Base-by-base conservation (phyloP, 2,329 filamentous ascomycete species). In the Epichloe festucae region DNA sequence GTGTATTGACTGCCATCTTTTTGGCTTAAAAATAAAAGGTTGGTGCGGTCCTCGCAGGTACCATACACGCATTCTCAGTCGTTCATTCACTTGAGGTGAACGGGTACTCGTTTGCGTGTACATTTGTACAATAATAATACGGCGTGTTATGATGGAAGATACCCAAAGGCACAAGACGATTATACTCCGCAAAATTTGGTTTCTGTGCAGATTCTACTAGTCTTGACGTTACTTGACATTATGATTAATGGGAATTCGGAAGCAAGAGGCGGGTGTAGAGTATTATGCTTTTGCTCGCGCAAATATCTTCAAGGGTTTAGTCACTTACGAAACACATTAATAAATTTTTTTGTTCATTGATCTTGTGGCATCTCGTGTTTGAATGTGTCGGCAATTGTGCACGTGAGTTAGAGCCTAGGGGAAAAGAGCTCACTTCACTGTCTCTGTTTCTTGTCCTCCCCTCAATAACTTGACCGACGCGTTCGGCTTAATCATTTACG, bases 1-100 rank as follows among this genome's bases (percentile, higher is more conserved):
- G 71, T 14, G 71, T 72, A 14, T 50, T 71, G 34, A 71, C 70
- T 4, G 66, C 74, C 3, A 72, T 74, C 11, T 73, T 72, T 48
- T 45, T 72, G 3, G 58, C 63, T 12, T 79, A 62, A 66, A 42
- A 14, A 5, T 7, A 40, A 41, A 17, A 17, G 3, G 11, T 2
- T 2, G 8, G 42, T 19, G 21, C 14, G 42, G 6, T 31, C 7
- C 19, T 4, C 1, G 14, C 19, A 8, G 27, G 14, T 3, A 45
- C 23, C 43, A 46, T 46, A 14, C 10, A 17, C 21, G 23, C 31
- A 39, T 5, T 34, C 14, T 21, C 15, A 11, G 23, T 17, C 38
- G 10, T 49, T 47, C 8, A 12, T 36, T 21, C 23, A 19, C 15
- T 5, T 12, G 19, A 6, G 27, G 17, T n/a, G n/a, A 36, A 12